Percentiles rank a stretch among this genome's conserved stretches.
phyloP scores from a whole-genome alignment of 2,329 filamentous ascomycete genomes.

The Diplodia scrobiculata region DNA sequence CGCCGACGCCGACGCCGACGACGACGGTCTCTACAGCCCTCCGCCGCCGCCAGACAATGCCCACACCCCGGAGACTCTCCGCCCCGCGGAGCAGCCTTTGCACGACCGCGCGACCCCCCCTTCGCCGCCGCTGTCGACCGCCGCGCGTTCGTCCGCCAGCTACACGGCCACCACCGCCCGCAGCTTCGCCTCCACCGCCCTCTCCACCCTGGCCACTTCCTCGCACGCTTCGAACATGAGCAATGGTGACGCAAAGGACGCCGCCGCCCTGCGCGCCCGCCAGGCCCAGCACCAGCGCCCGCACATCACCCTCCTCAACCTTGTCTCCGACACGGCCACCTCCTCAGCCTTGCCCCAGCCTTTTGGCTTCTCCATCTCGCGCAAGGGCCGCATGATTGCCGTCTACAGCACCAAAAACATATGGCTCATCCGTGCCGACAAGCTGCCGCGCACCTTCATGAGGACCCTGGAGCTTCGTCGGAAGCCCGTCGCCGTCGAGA shows the following conservation, averaged over 20 bases:
- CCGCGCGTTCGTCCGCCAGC: slow-evolving; percentile 26
- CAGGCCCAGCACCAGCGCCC: slow-evolving; percentile 37
- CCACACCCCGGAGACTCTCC: neutral
- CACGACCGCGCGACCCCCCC: slow-evolving; percentile 17
- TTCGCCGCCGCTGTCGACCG: slow-evolving; percentile 25
- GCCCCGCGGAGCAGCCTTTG: neutral
- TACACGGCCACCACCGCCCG: slow-evolving; percentile 28
- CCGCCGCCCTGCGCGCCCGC: slow-evolving; percentile 4
- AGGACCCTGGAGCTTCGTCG: slow-evolving; percentile 44
- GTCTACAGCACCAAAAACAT: slow-evolving; percentile 44
- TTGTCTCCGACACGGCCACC: slow-evolving; percentile 44
- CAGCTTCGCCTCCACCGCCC: slow-evolving; percentile 26
- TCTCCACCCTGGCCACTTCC: slow-evolving; percentile 25
- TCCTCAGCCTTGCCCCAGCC: slow-evolving; percentile 45
- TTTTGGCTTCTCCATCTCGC: slow-evolving; percentile 44
- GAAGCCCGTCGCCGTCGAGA: slow-evolving; percentile 63
- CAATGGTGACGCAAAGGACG: slow-evolving; percentile 23
- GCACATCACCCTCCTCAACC: slow-evolving; percentile 42
- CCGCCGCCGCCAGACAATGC: slow-evolving; percentile 29
- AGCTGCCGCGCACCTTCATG: slow-evolving; percentile 43
- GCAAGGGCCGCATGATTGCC: slow-evolving; percentile 43
- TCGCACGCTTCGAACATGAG: slow-evolving; percentile 27
- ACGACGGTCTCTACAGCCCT: slow-evolving; percentile 27
- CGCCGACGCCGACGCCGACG: slow-evolving; percentile 15
- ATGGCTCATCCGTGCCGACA: slow-evolving; percentile 44